Evolutionary conservation across 2,329 filamentous ascomycete species (phyloP).

Genomic region (Fusarium chuoi): DNA sequence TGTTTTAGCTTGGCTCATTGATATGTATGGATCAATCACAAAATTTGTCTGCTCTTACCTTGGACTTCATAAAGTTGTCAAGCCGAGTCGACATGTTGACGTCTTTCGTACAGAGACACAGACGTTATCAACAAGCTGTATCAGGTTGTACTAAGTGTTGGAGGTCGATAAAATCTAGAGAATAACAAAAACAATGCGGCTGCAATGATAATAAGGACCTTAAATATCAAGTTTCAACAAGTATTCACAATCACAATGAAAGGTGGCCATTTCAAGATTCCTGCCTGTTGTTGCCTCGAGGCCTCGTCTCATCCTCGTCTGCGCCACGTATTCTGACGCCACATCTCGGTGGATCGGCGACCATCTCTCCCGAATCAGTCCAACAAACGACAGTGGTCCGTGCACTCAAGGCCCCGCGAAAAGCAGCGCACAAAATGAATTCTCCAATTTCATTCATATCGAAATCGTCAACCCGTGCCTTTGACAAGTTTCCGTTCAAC

Average conservation of each 20-base stretch:
- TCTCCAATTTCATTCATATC: conserved; percentile 44
- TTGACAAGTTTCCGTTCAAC: conserved; percentile 44
- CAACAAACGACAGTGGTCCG: conserved; percentile 35
- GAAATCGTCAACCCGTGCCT: conserved; percentile 43
- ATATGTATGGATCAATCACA: accelerated
- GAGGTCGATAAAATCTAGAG: not conserved
- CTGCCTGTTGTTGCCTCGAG: conserved; percentile 3
- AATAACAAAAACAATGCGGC: not conserved
- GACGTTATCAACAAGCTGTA: not conserved
- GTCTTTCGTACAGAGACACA: no score
- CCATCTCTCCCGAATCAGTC: conserved; percentile 29
- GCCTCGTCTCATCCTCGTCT: conserved; percentile 1
- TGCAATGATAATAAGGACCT: not conserved
- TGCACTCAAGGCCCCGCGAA: conserved; percentile 44
- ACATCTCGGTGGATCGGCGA: conserved; percentile 39
- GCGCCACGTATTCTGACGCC: conserved; percentile 31
- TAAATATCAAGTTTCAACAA: not conserved
- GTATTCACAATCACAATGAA: conserved; percentile 14
- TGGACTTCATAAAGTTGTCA: conserved; percentile 42
- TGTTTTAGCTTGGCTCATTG: accelerated
- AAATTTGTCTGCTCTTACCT: conserved; percentile 13
- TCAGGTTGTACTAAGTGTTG: no score
- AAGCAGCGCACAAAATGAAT: conserved; percentile 49
- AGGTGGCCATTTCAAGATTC: conserved; percentile 37
- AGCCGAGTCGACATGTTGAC: conserved; percentile 36